Evolutionary conservation across 225 moss, liverwort and hornwort genomes (phyloP).

Genomic region (Takakia lepidozioides): DNA sequence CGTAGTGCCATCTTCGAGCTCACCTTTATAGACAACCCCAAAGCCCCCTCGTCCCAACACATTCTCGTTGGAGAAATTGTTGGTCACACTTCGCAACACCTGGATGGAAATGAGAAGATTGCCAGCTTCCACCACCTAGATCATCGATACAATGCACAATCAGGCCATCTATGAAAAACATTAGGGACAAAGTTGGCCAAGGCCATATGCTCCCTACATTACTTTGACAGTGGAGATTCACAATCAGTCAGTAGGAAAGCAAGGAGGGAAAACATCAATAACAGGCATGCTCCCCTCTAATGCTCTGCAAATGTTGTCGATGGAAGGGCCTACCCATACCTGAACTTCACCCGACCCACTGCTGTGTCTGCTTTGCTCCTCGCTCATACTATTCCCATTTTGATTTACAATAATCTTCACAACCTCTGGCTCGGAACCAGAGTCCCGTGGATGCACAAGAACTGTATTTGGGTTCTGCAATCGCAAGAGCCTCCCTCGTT

Average conservation of each 20-base stretch:
- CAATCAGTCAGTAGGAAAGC: neutral
- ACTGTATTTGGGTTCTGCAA: slow-evolving; percentile 36
- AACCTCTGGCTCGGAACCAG: slow-evolving; percentile 49
- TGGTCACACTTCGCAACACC: slow-evolving; percentile 24
- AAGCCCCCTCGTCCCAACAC: slow-evolving; percentile 54
- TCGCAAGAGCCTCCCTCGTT: slow-evolving; percentile 24
- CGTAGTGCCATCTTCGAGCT: slow-evolving; percentile 41
- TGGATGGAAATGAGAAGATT: slow-evolving; percentile 18
- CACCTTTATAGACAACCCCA: slow-evolving; percentile 54
- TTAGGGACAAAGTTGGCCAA: no score
- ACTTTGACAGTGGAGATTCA: no score
- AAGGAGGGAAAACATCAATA: neutral
- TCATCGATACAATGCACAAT: neutral
- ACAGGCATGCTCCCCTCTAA: neutral
- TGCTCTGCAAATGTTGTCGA: neutral
- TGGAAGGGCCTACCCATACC: slow-evolving; percentile 8
- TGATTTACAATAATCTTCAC: slow-evolving; percentile 47
- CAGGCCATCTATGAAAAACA: no score
- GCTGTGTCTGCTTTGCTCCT: slow-evolving; percentile 12
- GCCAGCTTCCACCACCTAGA: slow-evolving; percentile 14
- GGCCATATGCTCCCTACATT: no score
- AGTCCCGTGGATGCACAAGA: slow-evolving; percentile 55
- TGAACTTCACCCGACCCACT: slow-evolving; percentile 15
- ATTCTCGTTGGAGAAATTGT: slow-evolving; percentile 41
- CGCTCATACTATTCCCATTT: slow-evolving; percentile 7